Conservation (phyloP, 306 rosid species). For the Castanopsis chinensis region DNA sequence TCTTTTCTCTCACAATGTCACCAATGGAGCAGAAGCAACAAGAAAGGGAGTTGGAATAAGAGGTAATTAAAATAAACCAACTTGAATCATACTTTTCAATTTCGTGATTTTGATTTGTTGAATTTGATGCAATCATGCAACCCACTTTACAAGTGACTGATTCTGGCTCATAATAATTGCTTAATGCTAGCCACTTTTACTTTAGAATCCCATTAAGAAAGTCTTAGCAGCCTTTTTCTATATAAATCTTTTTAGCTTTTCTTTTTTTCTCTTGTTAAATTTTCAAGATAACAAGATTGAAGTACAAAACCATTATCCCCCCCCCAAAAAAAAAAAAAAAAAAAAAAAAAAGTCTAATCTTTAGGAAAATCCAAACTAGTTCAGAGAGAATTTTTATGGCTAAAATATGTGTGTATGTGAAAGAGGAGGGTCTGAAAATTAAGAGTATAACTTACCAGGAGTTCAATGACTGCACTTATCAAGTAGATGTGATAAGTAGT, state of each 20-base stretch:
- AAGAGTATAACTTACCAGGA: conserved; percentile 56
- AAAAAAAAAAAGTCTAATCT: background rate
- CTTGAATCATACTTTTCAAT: background rate
- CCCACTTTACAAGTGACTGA: conserved; percentile 18
- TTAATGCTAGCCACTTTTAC: conserved; percentile 29
- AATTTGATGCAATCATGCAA: conserved; percentile 22
- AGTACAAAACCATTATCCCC: background rate
- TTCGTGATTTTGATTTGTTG: conserved; percentile 3
- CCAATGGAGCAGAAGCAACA: conserved; percentile 14
- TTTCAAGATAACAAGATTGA: background rate
- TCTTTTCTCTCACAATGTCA: background rate
- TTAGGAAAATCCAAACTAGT: background rate
- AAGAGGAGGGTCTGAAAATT: background rate
- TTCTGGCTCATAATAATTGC: conserved; percentile 25
- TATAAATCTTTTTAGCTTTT: background rate
- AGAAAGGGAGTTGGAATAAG: conserved; percentile 15
- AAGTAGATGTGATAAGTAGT: conserved; percentile 80
- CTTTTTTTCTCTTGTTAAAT: background rate
- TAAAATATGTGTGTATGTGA: background rate
- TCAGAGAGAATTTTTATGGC: background rate
- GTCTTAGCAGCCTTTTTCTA: background rate
- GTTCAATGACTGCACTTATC: conserved; percentile 73
- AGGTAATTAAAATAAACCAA: background rate
- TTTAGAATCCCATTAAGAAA: conserved; percentile 24
- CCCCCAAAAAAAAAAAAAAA: background rate